These are phyloP conservation scores for Pichia membranifaciens DNA, from an alignment of 805 yeast genomes.

Conservation along the genomic window DNA sequence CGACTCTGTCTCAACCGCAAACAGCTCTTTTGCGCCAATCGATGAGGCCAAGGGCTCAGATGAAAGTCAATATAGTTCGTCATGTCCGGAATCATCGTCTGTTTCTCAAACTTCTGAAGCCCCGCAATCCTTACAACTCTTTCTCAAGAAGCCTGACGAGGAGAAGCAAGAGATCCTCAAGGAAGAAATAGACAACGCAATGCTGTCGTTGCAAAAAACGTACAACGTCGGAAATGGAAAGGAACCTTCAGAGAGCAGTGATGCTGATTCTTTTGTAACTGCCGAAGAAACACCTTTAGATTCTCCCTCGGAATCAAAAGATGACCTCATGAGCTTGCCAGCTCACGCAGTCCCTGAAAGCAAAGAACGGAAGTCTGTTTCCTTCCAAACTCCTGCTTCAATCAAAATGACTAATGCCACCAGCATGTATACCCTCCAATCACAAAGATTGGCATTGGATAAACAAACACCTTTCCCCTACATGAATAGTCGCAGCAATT, in stretches of 20 bases:
- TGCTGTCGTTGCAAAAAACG: slow-evolving; percentile 2
- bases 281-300: slow-evolving; percentile 2
- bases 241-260: neutral
- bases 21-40: too few species aligned
- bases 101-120: too few species aligned
- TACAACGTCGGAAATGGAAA: neutral
- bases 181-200: slow-evolving; percentile 7
- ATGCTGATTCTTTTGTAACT: slow-evolving; percentile 1
- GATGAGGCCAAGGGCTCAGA: too few species aligned
- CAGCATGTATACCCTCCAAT: slow-evolving; percentile 9
- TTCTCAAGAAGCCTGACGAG: neutral
- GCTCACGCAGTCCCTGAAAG: neutral
- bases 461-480: slow-evolving; percentile 10
- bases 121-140: neutral
- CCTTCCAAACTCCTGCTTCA: neutral
- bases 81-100: too few species aligned
- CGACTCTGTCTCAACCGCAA: too few species aligned
- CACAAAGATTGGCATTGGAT: slow-evolving; percentile 7
- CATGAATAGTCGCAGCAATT: slow-evolving; percentile 14
- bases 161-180: slow-evolving; percentile 7
- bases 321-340: neutral
- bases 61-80: too few species aligned
- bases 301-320: neutral
- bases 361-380: neutral
- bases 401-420: neutral